Conservation (phyloP, 257 asterid species). For the Nemophila menziesii region DNA sequence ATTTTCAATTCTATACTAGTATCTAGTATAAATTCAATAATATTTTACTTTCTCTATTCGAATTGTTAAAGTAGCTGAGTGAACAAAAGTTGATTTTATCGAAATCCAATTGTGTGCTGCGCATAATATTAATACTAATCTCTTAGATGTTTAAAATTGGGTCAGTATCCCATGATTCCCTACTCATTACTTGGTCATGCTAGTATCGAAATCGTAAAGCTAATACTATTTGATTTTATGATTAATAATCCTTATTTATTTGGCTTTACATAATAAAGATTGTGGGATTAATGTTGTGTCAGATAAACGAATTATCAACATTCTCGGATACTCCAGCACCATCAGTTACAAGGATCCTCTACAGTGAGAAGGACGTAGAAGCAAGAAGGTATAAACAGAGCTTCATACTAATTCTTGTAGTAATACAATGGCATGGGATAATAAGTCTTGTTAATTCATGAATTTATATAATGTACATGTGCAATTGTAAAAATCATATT, state of each 20-base stretch:
- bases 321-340: slow-evolving; percentile 86
- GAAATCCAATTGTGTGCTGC: no score
- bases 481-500: not conserved
- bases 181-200: no score
- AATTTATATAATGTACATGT: not conserved
- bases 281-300: not conserved
- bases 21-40: not conserved
- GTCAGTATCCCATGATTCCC: no score
- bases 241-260: no score
- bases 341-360: slow-evolving; percentile 79
- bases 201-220: no score
- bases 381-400: slow-evolving; percentile 53
- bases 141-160: no score
- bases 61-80: no score
- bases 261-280: not conserved
- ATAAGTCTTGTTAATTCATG: no score
- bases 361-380: slow-evolving; percentile 74
- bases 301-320: slow-evolving; percentile 78
- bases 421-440: not conserved
- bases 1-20: not conserved
- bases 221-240: not conserved
- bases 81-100: not conserved
- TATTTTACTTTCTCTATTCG: slow-evolving; percentile 1
- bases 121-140: no score
- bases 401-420: slow-evolving; percentile 1